Base-by-base conservation (phyloP, 2,329 filamentous ascomycete species). In the Penicillium sp. region DNA sequence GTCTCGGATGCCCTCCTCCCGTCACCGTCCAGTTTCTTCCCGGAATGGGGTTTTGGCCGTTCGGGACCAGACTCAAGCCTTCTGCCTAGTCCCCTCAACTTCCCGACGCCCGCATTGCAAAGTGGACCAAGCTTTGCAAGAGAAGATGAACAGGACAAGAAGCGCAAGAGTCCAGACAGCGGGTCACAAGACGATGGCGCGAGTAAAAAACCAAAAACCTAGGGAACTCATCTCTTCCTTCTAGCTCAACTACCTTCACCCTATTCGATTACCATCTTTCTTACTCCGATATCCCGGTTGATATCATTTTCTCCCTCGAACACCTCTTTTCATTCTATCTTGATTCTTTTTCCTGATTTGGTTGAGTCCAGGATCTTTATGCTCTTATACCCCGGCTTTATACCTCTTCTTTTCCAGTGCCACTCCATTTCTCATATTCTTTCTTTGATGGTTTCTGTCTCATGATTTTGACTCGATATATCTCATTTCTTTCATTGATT, bases 11-110 rank as follows among this genome's bases (percentile, higher is more conserved):
- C 93, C 35, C 87, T 97, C 53, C 81, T 98, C 16, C 93, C 95
- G 0, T 96, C 91, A 55, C 95, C 95, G 0, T 96, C 90, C 62
- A 91, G 87, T 63, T 97, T 98, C 77, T 98, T 96, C 69, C 87
- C 90, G 0, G 92, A 96, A 61, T 97, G 93, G 93, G 88, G 89
- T 64, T 92, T 90, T 73, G 82, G 83, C 26, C 66, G 73, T 71
- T 87, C 73, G 72, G 83, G 68, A 74, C 72, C 80, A 55, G 90
- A 95, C 64, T 90, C 84, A 71, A 96, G 95, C 68, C 95, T 96
- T 64, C 81, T 98, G 49, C 93, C 93, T 0, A 97, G 92, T 71
- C 95, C 95, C 10, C 78, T 98, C 62, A 96, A 93, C 59, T 97
- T 97, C 74, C 90, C 91, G 33, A 98, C 95, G 1, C 95, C 95